phyloP scores from a whole-genome alignment of 768 basidiomycete genomes.

The Pleurotus citrinopileatus region DNA sequence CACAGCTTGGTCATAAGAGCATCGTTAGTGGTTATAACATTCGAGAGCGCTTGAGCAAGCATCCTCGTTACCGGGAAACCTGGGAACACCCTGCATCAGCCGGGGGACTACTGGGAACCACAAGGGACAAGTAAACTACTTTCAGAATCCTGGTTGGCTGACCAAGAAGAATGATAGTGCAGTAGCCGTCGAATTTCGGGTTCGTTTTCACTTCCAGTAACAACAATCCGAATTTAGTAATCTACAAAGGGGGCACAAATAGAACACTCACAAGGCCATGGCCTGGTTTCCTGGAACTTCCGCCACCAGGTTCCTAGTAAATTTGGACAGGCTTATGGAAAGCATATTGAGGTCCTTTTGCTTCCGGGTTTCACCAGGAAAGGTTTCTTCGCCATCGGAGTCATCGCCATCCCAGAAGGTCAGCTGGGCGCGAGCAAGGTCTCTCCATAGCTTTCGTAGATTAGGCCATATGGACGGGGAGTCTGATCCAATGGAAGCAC shows the following conservation, averaged over 20 bases:
- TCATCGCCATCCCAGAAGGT: slow-evolving; percentile 52
- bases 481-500: slow-evolving; percentile 28
- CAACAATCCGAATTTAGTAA: not conserved
- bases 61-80: slow-evolving; percentile 64
- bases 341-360: slow-evolving; percentile 35
- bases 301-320: slow-evolving; percentile 84
- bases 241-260: not conserved
- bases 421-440: slow-evolving; percentile 42
- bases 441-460: slow-evolving; percentile 56
- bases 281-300: slow-evolving; percentile 71
- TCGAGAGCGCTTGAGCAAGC: slow-evolving; percentile 77
- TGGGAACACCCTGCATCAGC: slow-evolving; percentile 26
- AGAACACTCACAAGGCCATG: slow-evolving; percentile 62
- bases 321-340: slow-evolving; percentile 58
- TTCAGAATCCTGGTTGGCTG: slow-evolving; percentile 56
- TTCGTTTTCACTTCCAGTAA: slow-evolving; percentile 73
- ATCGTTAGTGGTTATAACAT: slow-evolving; percentile 77
- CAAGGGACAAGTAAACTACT: slow-evolving; percentile 34
- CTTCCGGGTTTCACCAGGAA: slow-evolving; percentile 17
- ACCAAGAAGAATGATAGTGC: slow-evolving; percentile 76
- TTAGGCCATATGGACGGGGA: slow-evolving; percentile 51
- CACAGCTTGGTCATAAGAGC: slow-evolving; percentile 54
- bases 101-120: not conserved
- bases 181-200: slow-evolving; percentile 63
- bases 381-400: slow-evolving; percentile 34